Percentiles rank a stretch among this genome's conserved stretches.
Evolutionary conservation across 179 eudicot species (phyloP).

Genomic region (Spergularia azorica): DNA sequence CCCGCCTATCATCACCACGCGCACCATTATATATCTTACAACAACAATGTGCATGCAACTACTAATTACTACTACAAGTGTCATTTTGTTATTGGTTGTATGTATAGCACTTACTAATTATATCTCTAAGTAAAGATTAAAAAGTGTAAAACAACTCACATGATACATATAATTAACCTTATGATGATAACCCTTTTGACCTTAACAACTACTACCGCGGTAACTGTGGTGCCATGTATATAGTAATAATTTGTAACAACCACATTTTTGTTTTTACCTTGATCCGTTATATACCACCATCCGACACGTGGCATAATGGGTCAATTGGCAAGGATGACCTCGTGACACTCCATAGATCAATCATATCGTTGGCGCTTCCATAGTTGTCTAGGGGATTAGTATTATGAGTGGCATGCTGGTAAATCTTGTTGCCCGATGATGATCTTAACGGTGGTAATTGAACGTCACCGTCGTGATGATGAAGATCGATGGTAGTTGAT

Average conservation of each 20-base stretch:
- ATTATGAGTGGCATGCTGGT: slow-evolving; percentile 17
- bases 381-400: slow-evolving; percentile 27
- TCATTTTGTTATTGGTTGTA: slow-evolving; percentile 31
- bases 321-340: slow-evolving; percentile 26
- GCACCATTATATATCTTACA: not conserved
- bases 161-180: slow-evolving; percentile 26
- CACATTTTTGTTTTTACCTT: not conserved
- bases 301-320: slow-evolving; percentile 39
- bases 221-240: slow-evolving; percentile 7
- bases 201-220: slow-evolving; percentile 36
- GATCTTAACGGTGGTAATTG: slow-evolving; percentile 33
- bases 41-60: not conserved
- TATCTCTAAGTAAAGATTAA: not conserved
- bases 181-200: slow-evolving; percentile 34
- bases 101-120: slow-evolving; percentile 11
- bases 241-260: slow-evolving; percentile 15
- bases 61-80: slow-evolving; percentile 14
- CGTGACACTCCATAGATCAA: slow-evolving; percentile 43
- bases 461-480: slow-evolving; percentile 14
- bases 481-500: slow-evolving; percentile 11
- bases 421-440: slow-evolving; percentile 25
- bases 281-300: slow-evolving; percentile 26
- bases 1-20: not conserved
- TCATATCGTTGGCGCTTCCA: slow-evolving; percentile 27
- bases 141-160: slow-evolving; percentile 7